phyloP scores from a whole-genome alignment of 2,329 filamentous ascomycete genomes.

The Cladophialophora bantiana region DNA sequence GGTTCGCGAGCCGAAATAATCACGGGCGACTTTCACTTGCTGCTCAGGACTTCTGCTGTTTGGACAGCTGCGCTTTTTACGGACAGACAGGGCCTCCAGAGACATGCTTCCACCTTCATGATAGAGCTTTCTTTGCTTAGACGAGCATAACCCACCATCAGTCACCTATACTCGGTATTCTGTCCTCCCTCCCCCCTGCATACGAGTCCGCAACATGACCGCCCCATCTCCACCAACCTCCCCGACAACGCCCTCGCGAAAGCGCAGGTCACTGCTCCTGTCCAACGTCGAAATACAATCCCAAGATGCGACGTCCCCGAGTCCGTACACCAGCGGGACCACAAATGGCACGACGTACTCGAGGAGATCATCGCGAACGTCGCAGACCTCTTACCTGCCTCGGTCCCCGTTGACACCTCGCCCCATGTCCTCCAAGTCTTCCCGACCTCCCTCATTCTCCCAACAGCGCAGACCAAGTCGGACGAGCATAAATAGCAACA shows the following conservation, averaged over 20 bases:
- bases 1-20: conserved; percentile 13
- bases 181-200: conserved; percentile 2
- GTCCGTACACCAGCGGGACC: conserved; percentile 36
- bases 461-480: conserved; percentile 31
- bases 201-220: conserved; percentile 32
- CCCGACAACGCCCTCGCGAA: conserved; percentile 36
- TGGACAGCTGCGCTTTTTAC: conserved; percentile 3
- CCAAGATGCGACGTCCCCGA: conserved; percentile 30
- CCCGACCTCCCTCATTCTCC: conserved; percentile 39
- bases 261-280: conserved; percentile 37
- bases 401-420: conserved; percentile 50
- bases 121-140: conserved; percentile 14
- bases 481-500: conserved; percentile 46
- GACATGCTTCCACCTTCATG: conserved; percentile 24
- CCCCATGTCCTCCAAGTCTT: conserved; percentile 47
- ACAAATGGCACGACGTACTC: conserved; percentile 38
- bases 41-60: background rate
- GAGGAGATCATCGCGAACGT: conserved; percentile 39
- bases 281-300: conserved; percentile 29
- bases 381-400: conserved; percentile 38
- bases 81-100: conserved; percentile 1
- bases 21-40: background rate
- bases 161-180: background rate
- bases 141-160: conserved; percentile 8
- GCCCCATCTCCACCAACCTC: conserved; percentile 35